Base-by-base conservation (phyloP, 306 rosid species). In the Dalbergia cochinchinensis region DNA sequence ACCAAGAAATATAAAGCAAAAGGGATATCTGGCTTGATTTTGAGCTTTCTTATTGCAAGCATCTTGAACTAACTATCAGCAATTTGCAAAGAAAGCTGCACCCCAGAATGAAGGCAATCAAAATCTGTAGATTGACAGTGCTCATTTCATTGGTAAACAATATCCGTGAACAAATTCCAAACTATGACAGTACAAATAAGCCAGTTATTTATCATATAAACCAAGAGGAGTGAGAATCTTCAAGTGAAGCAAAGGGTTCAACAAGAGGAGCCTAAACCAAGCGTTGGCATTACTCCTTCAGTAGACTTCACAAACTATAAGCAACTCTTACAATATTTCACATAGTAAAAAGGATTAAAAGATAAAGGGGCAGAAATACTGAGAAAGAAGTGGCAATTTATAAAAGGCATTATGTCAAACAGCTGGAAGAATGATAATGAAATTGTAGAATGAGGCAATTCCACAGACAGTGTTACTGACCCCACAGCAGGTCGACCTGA, bases 31-130 rank as follows among this genome's bases (percentile, higher is more conserved):
- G 82, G 66, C 64, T 79, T 72, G 9, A 63, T 76, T 76, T 74
- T 78, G 45, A 90, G 60, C 77, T 76, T 85, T 53, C 85, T 72
- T 65, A 70, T 48, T 51, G 44, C 73, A 58, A 86, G 73, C 90
- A 82, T 87, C 72, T 73, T 45, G 77, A 65, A 72, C 20, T 16
- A 65, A 72, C 20, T 16, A 47, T 75, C 20, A 75, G 65, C 64
- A 74, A 75, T 15, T 58, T 12, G 54, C 8, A 26, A 26, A 26
- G 31, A 47, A 70, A 64, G 63, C 44, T 55, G 60, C 65, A 70
- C 51, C 67, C 60, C 54, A 69, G 74, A 61, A 73, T 9, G 65
- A 74, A 26, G 64, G 61, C 41, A 9, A 82, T 54, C 74, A 55
- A 58, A 66, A 71, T 51, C 71, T 83, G 83, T 10, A 77, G 19